Evolutionary conservation across 768 basidiomycete species (phyloP).

Genomic region (Lentinula guzmanii): DNA sequence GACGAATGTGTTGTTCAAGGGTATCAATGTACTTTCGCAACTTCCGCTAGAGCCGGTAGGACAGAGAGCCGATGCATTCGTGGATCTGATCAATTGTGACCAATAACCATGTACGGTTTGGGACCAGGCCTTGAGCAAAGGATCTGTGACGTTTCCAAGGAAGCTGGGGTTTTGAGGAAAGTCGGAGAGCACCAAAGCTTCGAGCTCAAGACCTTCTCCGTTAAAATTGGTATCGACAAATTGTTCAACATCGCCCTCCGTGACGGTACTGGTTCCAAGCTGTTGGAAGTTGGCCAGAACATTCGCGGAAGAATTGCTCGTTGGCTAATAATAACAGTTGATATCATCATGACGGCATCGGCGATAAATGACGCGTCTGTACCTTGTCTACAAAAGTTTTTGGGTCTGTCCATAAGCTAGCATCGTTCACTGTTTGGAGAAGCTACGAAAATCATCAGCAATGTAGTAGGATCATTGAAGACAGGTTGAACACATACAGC

Average conservation of each 20-base stretch:
- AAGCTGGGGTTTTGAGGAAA: conserved; percentile 64
- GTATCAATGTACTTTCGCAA: conserved; percentile 85
- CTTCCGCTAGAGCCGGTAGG: conserved; percentile 25
- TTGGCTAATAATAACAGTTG: conserved; percentile 46
- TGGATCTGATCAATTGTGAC: conserved; percentile 70
- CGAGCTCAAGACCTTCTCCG: conserved; percentile 83
- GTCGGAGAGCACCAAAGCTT: conserved; percentile 50
- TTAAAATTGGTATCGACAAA: conserved; percentile 74
- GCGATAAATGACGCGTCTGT: conserved; percentile 3
- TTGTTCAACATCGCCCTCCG: conserved; percentile 46
- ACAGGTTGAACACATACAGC: conserved; percentile 35
- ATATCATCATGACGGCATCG: not conserved
- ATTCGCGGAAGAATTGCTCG: conserved; percentile 52
- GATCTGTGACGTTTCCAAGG: conserved; percentile 63
- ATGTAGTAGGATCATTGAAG: conserved; percentile 2
- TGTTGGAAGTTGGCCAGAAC: conserved; percentile 65
- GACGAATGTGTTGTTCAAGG: conserved; percentile 87
- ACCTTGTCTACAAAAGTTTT: conserved; percentile 86
- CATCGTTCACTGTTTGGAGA: conserved; percentile 82
- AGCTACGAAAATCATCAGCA: conserved; percentile 36
- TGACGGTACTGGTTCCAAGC: conserved; percentile 48
- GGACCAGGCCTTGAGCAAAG: conserved; percentile 65
- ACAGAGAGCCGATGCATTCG: conserved; percentile 68
- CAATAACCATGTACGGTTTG: conserved; percentile 83
- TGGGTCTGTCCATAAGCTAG: conserved; percentile 66